Evolutionary conservation across 116 monocot species (phyloP).

Genomic region (Trichopus zeylanicus): DNA sequence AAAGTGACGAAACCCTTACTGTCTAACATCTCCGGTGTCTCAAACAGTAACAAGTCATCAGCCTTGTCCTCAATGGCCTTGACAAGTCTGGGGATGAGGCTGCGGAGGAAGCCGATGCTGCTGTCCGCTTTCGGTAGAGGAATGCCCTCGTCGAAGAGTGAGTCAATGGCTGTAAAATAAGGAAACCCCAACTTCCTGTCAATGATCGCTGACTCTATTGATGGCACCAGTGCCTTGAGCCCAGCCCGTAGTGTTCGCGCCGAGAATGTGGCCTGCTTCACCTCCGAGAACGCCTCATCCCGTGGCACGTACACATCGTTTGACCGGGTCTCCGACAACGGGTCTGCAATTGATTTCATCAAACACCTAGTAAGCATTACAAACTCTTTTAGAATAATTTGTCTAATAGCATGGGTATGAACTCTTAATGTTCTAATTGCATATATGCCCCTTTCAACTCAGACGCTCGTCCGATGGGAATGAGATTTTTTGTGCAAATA

Average conservation of each 20-base stretch:
- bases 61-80: conserved; percentile 21
- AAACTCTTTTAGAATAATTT: no score
- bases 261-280: conserved; percentile 27
- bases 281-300: conserved; percentile 63
- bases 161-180: conserved; percentile 49
- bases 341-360: conserved; percentile 20
- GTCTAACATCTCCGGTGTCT: conserved; percentile 36
- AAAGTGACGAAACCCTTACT: no score
- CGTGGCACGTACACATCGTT: conserved; percentile 48
- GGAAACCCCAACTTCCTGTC: conserved; percentile 33
- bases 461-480: no score
- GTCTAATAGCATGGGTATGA: no score
- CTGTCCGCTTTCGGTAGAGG: conserved; percentile 8
- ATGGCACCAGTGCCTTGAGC: conserved; percentile 36
- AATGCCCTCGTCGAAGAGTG: conserved; percentile 42
- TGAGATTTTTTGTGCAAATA: no score
- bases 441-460: no score
- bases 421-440: no score
- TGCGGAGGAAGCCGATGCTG: not conserved
- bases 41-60: conserved; percentile 35
- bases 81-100: conserved; percentile 32
- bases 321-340: conserved; percentile 21
- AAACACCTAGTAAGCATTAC: not conserved
- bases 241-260: conserved; percentile 21
- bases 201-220: conserved; percentile 12